Conservation (phyloP, 305 asterid species). For the Fraxinus platypoda region DNA sequence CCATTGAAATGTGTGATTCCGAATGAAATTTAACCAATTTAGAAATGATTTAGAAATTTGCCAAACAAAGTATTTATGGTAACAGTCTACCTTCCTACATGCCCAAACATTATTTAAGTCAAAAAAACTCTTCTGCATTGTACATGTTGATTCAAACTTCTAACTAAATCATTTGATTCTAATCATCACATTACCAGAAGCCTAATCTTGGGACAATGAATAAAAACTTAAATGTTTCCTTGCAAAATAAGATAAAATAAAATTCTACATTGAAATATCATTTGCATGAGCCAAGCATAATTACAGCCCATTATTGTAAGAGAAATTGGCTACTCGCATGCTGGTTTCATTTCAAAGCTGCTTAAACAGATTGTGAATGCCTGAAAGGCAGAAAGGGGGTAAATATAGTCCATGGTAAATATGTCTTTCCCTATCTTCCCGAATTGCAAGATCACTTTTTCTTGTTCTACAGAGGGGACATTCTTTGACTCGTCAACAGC, state of each 20-base stretch:
- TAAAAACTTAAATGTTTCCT: conserved; percentile 7
- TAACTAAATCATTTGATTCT: conserved; percentile 6
- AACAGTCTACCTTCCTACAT: not conserved
- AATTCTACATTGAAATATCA: conserved; percentile 10
- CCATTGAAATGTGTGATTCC: no score
- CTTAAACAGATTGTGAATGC: conserved; percentile 74
- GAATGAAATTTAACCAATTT: not conserved
- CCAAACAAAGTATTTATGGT: not conserved
- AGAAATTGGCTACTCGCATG: conserved; percentile 49
- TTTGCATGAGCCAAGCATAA: not conserved
- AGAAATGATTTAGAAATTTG: not conserved
- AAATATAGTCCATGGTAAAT: conserved; percentile 69
- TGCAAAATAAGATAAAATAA: not conserved
- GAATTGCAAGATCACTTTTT: conserved; percentile 61
- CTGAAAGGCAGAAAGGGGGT: conserved; percentile 73
- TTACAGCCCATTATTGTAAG: not conserved
- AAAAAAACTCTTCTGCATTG: conserved; percentile 4
- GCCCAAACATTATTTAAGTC: not conserved
- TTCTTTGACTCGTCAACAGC: conserved; percentile 37
- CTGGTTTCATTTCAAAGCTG: conserved; percentile 78
- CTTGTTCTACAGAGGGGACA: conserved; percentile 48
- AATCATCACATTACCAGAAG: conserved; percentile 12
- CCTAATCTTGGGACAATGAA: conserved; percentile 23
- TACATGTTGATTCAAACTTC: conserved; percentile 15
- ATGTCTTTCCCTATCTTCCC: conserved; percentile 74